Base-by-base conservation (phyloP, 78 protist species). In the Capsaspora owczarzaki region DNA sequence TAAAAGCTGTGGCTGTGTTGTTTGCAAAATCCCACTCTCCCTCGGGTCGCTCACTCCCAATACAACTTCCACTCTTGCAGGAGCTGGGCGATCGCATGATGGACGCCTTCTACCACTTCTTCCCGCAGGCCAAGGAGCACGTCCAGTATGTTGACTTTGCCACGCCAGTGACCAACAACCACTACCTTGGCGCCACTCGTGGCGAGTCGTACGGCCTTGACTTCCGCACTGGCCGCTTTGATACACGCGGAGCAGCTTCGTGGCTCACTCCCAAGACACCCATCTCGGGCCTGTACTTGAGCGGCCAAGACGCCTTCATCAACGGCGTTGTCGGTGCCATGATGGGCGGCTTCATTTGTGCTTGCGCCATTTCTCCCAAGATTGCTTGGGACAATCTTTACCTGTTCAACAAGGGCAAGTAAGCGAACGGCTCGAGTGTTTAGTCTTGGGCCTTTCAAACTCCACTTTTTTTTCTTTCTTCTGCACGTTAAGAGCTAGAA, bases 151-250 rank as follows among this genome's bases (percentile, higher is more conserved):
- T 56, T 44, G 61, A 60, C 41, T 23, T 78, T 31, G 82, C 51
- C 25, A 60, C 82, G 19, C 82, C 82, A 37, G 56, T 78, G 42
- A 46, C 82, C 20, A 78, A 78, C 75, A 47, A 78, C 43, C 23
- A 31, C 63, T 63, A 63, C 41, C 6, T 63, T 6, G 72, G 41
- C 35, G n/a, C n/a, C n/a, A n/a, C n/a, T n/a, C n/a, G n/a, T n/a
- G n/a, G n/a, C n/a, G 74, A 43, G 43, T 29, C 31, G 51, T 78
- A 78, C 61, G 82, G 82, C 75, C n/a, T n/a, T n/a, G n/a, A n/a
- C n/a, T n/a, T n/a, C n/a, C n/a, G n/a, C n/a, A n/a, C n/a, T n/a
- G n/a, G n/a, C n/a, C n/a, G n/a, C n/a, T n/a, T n/a, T n/a, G n/a
- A n/a, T n/a, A n/a, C n/a, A n/a, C n/a, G n/a, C n/a, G n/a, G n/a